Evolutionary conservation across 2,329 filamentous ascomycete genomes (phyloP), one percentile per base, ranked within the genome.

Genomic region (Dactylellina haptotyla): DNA sequence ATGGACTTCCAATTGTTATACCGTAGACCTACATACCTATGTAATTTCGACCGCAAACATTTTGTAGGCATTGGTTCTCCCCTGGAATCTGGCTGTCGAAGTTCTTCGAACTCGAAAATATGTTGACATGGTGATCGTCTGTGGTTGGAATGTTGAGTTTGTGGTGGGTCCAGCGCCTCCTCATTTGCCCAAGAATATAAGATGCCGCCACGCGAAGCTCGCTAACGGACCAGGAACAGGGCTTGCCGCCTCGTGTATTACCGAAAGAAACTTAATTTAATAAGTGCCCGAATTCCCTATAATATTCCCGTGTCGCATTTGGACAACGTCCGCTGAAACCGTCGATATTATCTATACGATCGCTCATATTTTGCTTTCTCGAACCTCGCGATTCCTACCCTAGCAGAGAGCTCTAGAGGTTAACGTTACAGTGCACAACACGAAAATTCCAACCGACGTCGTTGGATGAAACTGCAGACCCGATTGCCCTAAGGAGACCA

Each of bases 151-250:
- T 73, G 69, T 45, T 56, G 50, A 26, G 39, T 20, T 34, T 28
- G 39, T 10, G 20, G 69, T 45, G 30, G 45, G 28, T 64, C 66
- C 45, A 61, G 51, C 61, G 58, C 69, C 67, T 46, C 69, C 61
- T 72, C 53, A 43, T 73, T 66, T 65, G 26, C 54, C 50, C 48
- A 18, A 59, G 53, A 41, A 48, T 73, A 73, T 73, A 73, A 73
- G 69, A 73, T 65, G 67, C 43, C n/a, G 61, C 69, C 69, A 73
- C 69, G 69, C 69, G 69, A 73, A 66, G 67, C 61, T 66, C 69
- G 69, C 69, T 73, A 66, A 73, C 39, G 61, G 58, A 51, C 53
- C 45, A 72, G 61, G 69, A 46, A 66, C 69, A 66, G 61, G 51
- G 39, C 61, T 28, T 65, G 28, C 69, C 69, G 56, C 62, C 51